phyloP scores from a whole-genome alignment of 345 rosid species.

The Eucalyptus cloeziana region DNA sequence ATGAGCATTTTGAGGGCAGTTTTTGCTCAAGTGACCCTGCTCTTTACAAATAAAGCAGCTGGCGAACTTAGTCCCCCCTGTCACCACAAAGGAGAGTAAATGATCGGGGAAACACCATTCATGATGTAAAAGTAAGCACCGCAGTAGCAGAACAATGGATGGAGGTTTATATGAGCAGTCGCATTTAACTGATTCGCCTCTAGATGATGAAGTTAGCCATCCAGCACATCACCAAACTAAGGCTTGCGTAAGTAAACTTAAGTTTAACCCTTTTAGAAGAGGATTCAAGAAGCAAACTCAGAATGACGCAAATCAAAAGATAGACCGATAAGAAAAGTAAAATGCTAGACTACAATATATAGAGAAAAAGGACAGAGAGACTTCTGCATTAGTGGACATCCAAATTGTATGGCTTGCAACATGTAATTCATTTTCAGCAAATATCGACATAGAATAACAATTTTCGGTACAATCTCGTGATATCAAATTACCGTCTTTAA shows the following conservation, averaged over 20 bases:
- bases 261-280: neutral
- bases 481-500: conserved; percentile 51
- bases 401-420: neutral
- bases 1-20: conserved; percentile 68
- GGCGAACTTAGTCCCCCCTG: conserved; percentile 88
- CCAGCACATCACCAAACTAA: neutral
- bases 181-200: neutral
- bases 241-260: neutral
- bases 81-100: neutral
- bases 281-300: neutral
- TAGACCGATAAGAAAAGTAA: neutral
- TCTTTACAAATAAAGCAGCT: conserved; percentile 81
- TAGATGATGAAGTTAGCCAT: neutral
- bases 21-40: conserved; percentile 83
- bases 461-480: neutral
- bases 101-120: neutral
- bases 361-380: neutral
- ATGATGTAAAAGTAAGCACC: neutral
- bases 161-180: neutral
- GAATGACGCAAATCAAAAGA: neutral
- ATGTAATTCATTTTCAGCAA: neutral
- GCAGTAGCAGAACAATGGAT: neutral
- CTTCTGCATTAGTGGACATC: neutral
- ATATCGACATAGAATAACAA: neutral
- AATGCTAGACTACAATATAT: neutral